Percentiles rank a stretch among this genome's conserved stretches.
These are phyloP conservation scores for Euphorbia schlechtendalii DNA, from an alignment of 441 rosid genomes.

Conservation along the genomic window DNA sequence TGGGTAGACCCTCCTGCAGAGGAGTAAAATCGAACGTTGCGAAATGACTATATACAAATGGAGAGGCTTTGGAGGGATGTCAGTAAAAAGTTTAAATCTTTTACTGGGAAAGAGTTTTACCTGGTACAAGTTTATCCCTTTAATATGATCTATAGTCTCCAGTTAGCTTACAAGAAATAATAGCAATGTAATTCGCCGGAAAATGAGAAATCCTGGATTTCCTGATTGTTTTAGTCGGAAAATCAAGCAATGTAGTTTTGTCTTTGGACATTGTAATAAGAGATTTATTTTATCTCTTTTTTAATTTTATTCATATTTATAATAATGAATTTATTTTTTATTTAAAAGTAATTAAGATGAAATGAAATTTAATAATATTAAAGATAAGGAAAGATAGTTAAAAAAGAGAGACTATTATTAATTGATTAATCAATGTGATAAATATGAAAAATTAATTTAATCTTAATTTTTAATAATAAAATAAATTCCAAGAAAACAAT, in stretches of 20 bases:
- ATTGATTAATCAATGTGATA: too few species aligned
- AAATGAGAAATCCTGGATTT: constrained; percentile 9
- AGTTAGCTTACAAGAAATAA: constrained; percentile 8
- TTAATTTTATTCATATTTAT: too few species aligned
- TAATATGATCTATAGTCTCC: background rate
- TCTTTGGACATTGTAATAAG: too few species aligned
- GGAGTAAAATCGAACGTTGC: constrained; percentile 32
- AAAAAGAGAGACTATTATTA: too few species aligned
- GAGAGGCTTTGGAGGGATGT: background rate
- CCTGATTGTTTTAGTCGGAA: background rate
- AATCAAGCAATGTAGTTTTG: background rate
- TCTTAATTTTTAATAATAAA: too few species aligned
- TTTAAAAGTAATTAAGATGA: too few species aligned
- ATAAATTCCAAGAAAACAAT: too few species aligned
- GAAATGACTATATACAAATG: background rate
- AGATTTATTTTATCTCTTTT: too few species aligned
- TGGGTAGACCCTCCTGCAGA: constrained; percentile 86
- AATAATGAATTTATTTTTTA: too few species aligned
- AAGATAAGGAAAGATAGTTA: too few species aligned
- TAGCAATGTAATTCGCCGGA: constrained; percentile 4
- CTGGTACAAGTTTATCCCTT: background rate
- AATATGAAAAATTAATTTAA: too few species aligned
- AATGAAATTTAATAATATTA: too few species aligned
- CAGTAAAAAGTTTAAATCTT: background rate
- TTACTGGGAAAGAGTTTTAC: background rate